Evolutionary conservation across 768 basidiomycete genomes (phyloP).

Genomic region (Termitomyces sp.): DNA sequence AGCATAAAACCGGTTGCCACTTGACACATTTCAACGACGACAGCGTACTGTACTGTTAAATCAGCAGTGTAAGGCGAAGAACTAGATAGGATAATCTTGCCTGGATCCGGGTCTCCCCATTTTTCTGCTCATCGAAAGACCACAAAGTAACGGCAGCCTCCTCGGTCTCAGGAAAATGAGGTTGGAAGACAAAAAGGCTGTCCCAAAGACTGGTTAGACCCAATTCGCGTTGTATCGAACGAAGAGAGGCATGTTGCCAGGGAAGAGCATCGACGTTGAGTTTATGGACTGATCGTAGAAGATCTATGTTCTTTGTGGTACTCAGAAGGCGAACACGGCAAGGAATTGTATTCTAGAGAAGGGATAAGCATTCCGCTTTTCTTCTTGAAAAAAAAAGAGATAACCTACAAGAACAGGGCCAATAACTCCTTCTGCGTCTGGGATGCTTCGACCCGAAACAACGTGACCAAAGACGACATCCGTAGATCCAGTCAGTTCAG

Average conservation of each 20-base stretch:
- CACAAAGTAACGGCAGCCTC: constrained; percentile 21
- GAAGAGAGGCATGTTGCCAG: constrained; percentile 42
- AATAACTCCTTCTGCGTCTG: constrained; percentile 35
- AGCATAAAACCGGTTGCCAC: constrained; percentile 22
- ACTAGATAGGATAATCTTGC: constrained; percentile 9
- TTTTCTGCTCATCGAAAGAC: constrained; percentile 15
- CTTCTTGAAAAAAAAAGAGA: not conserved
- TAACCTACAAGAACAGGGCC: constrained; percentile 40
- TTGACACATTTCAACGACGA: constrained; percentile 37
- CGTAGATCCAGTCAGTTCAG: constrained; percentile 22
- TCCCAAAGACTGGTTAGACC: constrained; percentile 28
- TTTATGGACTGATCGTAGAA: constrained; percentile 31
- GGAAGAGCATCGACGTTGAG: constrained; percentile 30
- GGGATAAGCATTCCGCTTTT: not conserved
- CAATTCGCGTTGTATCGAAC: constrained; percentile 31
- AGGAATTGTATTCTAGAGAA: constrained; percentile 37
- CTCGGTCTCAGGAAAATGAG: constrained; percentile 11
- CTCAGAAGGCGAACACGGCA: constrained; percentile 29
- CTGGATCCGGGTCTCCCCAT: constrained; percentile 20
- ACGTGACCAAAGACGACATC: constrained; percentile 43
- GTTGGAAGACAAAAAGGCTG: constrained; percentile 40
- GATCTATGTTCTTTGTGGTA: constrained; percentile 21
- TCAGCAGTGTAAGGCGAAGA: not conserved
- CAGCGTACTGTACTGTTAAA: constrained; percentile 28
- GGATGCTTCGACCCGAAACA: constrained; percentile 36